Evolutionary conservation across 169 alveolate genomes (phyloP).

Genomic region (Cyclospora cayetanensis): DNA sequence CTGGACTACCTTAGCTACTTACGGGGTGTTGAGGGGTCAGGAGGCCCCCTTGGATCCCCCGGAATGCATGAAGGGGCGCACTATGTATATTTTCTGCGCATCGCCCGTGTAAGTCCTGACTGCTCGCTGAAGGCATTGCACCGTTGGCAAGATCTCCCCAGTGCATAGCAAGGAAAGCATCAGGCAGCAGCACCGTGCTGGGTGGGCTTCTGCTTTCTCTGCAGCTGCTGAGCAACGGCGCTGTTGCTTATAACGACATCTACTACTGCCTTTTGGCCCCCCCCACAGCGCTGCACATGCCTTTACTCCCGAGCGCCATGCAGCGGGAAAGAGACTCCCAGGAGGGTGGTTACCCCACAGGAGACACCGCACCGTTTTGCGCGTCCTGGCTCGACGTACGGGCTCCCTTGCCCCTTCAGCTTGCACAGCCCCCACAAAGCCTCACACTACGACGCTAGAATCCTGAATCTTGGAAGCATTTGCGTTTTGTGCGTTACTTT

Average conservation of each 20-base stretch:
- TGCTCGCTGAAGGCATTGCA: no score
- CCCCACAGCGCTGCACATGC: neutral
- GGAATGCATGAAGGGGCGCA: neutral
- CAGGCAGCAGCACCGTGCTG: slow-evolving; percentile 25
- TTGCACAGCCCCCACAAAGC: no score
- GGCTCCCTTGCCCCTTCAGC: no score
- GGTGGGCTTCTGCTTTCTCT: neutral
- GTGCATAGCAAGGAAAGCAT: neutral
- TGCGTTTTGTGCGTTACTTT: neutral
- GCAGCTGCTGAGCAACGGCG: neutral
- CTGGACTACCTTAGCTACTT: slow-evolving; percentile 3
- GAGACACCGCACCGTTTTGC: no score
- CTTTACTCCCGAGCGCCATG: no score
- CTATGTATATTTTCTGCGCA: neutral
- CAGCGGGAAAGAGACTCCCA: no score
- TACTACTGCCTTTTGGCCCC: slow-evolving; percentile 21
- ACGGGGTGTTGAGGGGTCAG: neutral
- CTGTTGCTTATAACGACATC: neutral
- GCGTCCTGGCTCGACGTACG: no score
- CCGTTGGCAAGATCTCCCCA: neutral
- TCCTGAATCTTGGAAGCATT: no score
- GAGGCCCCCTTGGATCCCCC: neutral
- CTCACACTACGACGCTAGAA: no score
- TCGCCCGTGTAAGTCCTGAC: neutral
- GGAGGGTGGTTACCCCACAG: no score